Evolutionary conservation across 108 stramenopile genomes (phyloP).

Genomic region (Fistulifera pelliculosa): DNA sequence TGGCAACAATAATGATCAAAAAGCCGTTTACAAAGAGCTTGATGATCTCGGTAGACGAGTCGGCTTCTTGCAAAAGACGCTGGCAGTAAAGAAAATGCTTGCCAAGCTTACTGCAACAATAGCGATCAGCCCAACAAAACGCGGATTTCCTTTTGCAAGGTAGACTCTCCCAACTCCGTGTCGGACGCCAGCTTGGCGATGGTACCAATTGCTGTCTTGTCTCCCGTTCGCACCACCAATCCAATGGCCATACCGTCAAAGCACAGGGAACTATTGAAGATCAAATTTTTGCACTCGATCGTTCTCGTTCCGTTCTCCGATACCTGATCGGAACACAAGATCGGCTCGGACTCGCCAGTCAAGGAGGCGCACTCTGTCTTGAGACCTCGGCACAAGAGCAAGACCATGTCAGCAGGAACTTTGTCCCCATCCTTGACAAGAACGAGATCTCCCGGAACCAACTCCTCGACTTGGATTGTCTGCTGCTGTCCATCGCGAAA

Average conservation of each 20-base stretch:
- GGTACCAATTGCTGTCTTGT: conserved; percentile 71
- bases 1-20: conserved; percentile 77
- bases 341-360: conserved; percentile 83
- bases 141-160: conserved; percentile 80
- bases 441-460: too few relatives aligned
- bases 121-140: conserved; percentile 74
- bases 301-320: conserved; percentile 41
- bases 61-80: conserved; percentile 62
- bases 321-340: too few relatives aligned
- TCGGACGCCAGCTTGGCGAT: conserved; percentile 70
- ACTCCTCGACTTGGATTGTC: too few relatives aligned
- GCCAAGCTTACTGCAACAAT: conserved; percentile 64
- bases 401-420: conserved; percentile 86
- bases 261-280: too few relatives aligned
- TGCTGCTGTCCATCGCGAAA: not conserved
- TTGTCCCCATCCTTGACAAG: conserved; percentile 88
- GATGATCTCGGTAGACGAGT: too few relatives aligned
- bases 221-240: conserved; percentile 59
- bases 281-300: too few relatives aligned
- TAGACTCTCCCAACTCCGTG: conserved; percentile 68
- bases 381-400: conserved; percentile 68
- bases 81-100: conserved; percentile 59
- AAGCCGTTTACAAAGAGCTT: conserved; percentile 62
- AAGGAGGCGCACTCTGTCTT: conserved; percentile 90
- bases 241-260: conserved; percentile 63